Evolutionary conservation across 306 rosid genomes (phyloP).

Genomic region (Macrotyloma uniflorum): DNA sequence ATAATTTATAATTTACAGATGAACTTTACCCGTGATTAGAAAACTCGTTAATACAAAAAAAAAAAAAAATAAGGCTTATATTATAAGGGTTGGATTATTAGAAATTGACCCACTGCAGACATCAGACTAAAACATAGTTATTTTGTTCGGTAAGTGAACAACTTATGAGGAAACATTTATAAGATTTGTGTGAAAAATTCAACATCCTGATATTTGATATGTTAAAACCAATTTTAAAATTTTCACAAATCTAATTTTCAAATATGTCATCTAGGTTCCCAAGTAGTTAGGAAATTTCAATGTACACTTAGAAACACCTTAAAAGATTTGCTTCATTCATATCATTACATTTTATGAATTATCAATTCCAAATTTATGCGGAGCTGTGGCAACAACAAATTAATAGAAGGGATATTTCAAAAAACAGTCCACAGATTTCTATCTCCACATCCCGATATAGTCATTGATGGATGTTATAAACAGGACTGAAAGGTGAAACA

Average conservation of each 20-base stretch:
- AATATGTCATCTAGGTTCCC: background rate
- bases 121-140: background rate
- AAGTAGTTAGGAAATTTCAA: background rate
- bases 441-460: constrained; percentile 4
- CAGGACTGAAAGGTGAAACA: background rate
- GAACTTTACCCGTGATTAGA: too few species aligned
- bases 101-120: background rate
- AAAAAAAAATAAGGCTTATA: too few species aligned
- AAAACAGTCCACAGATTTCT: constrained; percentile 17
- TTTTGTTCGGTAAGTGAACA: background rate
- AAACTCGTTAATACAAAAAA: too few species aligned
- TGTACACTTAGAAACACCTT: too few species aligned
- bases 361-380: background rate
- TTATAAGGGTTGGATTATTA: too few species aligned
- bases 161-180: background rate
- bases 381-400: background rate
- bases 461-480: constrained; percentile 5
- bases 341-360: constrained; percentile 4
- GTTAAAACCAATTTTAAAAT: background rate
- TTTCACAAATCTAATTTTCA: background rate
- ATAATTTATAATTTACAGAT: background rate
- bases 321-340: background rate
- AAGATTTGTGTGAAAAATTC: background rate
- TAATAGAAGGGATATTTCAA: background rate
- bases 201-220: background rate